Evolutionary conservation across 306 rosid species (phyloP).

Genomic region (Amphicarpaea edgeworthii): DNA sequence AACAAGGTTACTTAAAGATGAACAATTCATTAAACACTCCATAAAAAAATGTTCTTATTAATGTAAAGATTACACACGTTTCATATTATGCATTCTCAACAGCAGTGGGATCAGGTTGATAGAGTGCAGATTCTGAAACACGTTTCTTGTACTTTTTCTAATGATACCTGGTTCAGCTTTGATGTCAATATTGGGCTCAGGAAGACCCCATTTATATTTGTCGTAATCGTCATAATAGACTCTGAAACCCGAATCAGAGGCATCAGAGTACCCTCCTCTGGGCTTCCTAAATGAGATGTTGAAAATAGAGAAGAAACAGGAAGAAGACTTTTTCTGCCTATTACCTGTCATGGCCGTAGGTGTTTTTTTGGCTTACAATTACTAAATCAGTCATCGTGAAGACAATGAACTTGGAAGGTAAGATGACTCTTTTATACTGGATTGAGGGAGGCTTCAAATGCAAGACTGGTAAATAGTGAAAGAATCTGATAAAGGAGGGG

Average conservation of each 20-base stretch:
- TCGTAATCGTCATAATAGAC: conserved; percentile 74
- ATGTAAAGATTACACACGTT: too few species aligned
- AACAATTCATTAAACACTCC: too few species aligned
- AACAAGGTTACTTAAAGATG: too few species aligned
- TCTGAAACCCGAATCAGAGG: conserved; percentile 41
- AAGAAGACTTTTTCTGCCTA: conserved; percentile 55
- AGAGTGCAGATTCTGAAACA: conserved; percentile 52
- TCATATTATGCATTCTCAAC: neutral
- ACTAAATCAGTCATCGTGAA: neutral
- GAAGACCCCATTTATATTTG: conserved; percentile 54
- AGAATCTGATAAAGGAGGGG: conserved; percentile 40
- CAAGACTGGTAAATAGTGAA: conserved; percentile 5
- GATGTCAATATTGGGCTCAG: conserved; percentile 64
- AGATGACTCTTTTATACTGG: conserved; percentile 17
- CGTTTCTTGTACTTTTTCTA: conserved; percentile 48
- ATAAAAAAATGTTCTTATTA: too few species aligned
- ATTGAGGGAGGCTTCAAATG: conserved; percentile 1
- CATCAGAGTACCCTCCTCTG: conserved; percentile 37
- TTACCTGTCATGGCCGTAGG: conserved; percentile 42
- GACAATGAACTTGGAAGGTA: conserved; percentile 8
- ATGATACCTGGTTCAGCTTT: conserved; percentile 69
- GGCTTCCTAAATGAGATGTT: conserved; percentile 43
- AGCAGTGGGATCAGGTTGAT: conserved; percentile 33
- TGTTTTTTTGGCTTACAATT: neutral
- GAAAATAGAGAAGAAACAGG: conserved; percentile 61